Base-by-base conservation (phyloP, 768 basidiomycete species). In the Tricholoma hemisulphureum region DNA sequence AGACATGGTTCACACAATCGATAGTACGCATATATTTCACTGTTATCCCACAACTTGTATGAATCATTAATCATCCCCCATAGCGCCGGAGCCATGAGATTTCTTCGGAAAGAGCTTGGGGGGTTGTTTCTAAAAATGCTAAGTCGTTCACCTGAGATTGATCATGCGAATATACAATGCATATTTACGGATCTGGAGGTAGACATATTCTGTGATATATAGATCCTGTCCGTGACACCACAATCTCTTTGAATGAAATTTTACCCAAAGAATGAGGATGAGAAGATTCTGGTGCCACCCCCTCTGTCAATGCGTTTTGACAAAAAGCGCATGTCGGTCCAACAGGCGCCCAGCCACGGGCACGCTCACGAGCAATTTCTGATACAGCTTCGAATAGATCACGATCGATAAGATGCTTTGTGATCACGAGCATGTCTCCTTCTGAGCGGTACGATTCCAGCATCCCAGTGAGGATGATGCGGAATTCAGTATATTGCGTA, bases 401-500 rank as follows among this genome's bases (percentile, higher is more conserved):
- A 29, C 88, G 81, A 60, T 89, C 83, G 41, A 95, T 77, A 45
- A 98, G 75, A 58, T 86, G 85, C 61, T 89, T 91, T 21, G 93
- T 90, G 64, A 96, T 94, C 41, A 79, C 73, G 23, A 98, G 76
- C 80, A 95, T 85, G 62, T 98, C 95, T 24, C 91, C 92, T 61
- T 99, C 95, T 3, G 89, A 85, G 35, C 89, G 85, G 74, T 98
- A 98, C 2, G 93, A 89, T 66, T 96, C 94, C 64, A 98, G 73
- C 93, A 98, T 99, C n/a, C 93, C 90, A 0, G 87, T 88, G 28
- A 99, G 78, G 58, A 99, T 95, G 10, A 85, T 83, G 45, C 93
- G 83, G 72, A 98, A 96, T 72, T 98, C 95, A 20, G 88, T 86
- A 72, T 98, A 98, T 24, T 86, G 84, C 11, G 86, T 83, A 31